phyloP scores from a whole-genome alignment of 176 grass and related monocot genomes.

The Aegilops bicornis region DNA sequence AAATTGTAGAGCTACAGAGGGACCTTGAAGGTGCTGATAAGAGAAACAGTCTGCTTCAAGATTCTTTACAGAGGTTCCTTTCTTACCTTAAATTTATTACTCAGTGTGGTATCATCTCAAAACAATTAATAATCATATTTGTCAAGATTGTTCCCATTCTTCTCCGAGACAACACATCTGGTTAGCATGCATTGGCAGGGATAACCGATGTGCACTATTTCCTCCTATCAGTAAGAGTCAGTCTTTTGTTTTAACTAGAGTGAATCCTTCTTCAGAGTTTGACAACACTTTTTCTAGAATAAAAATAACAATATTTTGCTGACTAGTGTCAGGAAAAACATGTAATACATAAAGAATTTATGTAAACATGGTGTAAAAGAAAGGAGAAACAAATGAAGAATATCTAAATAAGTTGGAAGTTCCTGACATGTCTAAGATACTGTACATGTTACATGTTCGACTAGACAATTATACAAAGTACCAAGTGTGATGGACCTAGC shows the following conservation, averaged over 20 bases:
- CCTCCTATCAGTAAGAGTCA: background rate
- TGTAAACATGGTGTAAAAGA: conserved; percentile 1
- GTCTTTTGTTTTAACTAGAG: background rate
- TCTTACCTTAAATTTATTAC: conserved; percentile 38
- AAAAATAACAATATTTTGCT: conserved; percentile 9
- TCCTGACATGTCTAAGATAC: conserved; percentile 16
- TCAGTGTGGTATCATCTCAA: conserved; percentile 4
- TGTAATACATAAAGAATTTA: background rate
- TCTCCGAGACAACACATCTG: conserved; percentile 18
- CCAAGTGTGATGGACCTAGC: background rate
- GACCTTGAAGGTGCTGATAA: conserved; percentile 59
- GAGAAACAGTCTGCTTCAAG: conserved; percentile 57
- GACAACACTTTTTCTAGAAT: background rate
- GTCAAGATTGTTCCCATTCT: conserved; percentile 11
- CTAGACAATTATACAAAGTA: conserved; percentile 26
- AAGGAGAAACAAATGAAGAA: conserved; percentile 11
- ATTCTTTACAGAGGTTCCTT: conserved; percentile 64
- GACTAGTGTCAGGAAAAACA: conserved; percentile 19
- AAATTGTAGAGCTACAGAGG: conserved; percentile 53
- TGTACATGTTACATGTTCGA: conserved; percentile 6
- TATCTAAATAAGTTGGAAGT: conserved; percentile 4
- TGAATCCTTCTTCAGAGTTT: background rate
- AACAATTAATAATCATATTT: background rate
- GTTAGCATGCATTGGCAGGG: background rate
- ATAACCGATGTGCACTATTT: background rate